phyloP scores from a whole-genome alignment of 1,284 basidiomycete species.

The Leccinum holopus region DNA sequence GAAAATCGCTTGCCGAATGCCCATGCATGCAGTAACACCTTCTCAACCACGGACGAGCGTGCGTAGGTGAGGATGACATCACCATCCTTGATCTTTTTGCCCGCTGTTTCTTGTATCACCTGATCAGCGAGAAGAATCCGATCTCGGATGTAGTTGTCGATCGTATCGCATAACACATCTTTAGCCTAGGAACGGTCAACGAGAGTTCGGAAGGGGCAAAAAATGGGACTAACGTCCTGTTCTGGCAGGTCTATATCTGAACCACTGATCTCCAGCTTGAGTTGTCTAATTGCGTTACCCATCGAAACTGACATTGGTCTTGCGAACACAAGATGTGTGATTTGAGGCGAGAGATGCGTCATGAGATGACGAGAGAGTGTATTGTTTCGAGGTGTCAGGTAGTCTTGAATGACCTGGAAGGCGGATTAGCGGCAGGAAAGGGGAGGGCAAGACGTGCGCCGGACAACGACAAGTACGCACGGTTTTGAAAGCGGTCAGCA shows the following conservation, averaged over 20 bases:
- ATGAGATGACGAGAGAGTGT: conserved; percentile 85
- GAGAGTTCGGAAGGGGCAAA: not conserved
- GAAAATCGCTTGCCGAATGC: conserved; percentile 75
- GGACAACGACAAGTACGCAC: conserved; percentile 42
- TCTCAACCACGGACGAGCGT: conserved; percentile 94
- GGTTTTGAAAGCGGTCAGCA: conserved; percentile 79
- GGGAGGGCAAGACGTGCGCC: not conserved
- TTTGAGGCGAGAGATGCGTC: conserved; percentile 88
- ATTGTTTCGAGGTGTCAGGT: conserved; percentile 77
- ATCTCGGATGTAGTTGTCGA: conserved; percentile 93
- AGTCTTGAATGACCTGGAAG: conserved; percentile 80
- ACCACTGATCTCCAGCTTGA: conserved; percentile 95
- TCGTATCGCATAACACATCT: conserved; percentile 77
- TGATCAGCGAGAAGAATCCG: conserved; percentile 92
- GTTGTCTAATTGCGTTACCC: conserved; percentile 91
- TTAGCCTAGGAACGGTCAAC: conserved; percentile 66
- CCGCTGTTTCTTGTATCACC: conserved; percentile 88
- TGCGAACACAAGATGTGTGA: conserved; percentile 83
- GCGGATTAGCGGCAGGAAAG: conserved; percentile 9
- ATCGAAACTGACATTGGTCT: conserved; percentile 94
- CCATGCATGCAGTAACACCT: conserved; percentile 81
- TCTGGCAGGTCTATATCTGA: conserved; percentile 91
- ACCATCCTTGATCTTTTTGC: conserved; percentile 91
- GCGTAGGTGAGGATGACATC: conserved; percentile 94
- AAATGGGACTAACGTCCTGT: conserved; percentile 70